phyloP scores from a whole-genome alignment of 2,329 filamentous ascomycete genomes.

The Colletotrichum sp. region DNA sequence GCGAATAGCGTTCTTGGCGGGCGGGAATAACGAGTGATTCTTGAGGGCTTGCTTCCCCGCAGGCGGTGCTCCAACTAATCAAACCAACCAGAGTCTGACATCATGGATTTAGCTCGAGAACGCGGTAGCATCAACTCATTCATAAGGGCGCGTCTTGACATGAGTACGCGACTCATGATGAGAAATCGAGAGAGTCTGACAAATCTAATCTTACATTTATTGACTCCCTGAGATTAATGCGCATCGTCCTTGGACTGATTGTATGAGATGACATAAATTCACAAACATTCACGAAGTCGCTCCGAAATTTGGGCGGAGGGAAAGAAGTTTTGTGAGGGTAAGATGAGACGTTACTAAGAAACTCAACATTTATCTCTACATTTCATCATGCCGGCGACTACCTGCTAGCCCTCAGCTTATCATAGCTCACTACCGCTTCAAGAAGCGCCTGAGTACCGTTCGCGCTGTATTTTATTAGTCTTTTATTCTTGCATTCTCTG shows the following conservation, averaged over 20 bases:
- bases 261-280: background rate
- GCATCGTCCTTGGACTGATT: background rate
- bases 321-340: background rate
- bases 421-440: slow-evolving; percentile 25
- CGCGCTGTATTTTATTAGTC: slow-evolving; percentile 11
- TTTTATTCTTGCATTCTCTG: slow-evolving; percentile 22
- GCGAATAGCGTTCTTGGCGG: background rate
- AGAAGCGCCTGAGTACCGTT: slow-evolving; percentile 24
- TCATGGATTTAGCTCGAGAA: background rate
- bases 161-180: background rate
- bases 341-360: background rate
- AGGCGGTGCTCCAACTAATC: background rate
- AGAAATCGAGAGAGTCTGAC: background rate
- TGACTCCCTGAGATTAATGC: background rate
- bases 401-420: slow-evolving; percentile 1
- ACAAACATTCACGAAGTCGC: background rate
- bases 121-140: background rate
- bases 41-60: background rate
- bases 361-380: background rate
- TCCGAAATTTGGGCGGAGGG: background rate
- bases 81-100: background rate
- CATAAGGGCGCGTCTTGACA: background rate
- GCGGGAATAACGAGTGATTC: background rate
- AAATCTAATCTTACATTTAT: background rate
- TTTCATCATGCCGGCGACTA: background rate